Evolutionary conservation across 176 grass and related monocot genomes (phyloP), one percentile per base, ranked within the genome.

Genomic region (Hordeum marinum): DNA sequence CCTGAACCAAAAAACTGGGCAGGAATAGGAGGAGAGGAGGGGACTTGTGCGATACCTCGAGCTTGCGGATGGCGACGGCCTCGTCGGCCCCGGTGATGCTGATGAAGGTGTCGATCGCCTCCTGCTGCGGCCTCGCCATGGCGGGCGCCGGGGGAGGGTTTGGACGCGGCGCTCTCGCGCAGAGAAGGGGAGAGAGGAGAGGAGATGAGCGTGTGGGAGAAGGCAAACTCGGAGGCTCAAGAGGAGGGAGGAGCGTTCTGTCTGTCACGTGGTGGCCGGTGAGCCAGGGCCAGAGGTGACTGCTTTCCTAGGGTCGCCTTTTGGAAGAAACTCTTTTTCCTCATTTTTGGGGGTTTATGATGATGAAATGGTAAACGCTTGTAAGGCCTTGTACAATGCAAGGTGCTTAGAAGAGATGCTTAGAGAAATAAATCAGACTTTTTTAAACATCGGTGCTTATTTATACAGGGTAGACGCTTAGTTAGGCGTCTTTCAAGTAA

Each of bases 41-140:
- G n/a, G 32, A 21, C 17, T 72, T 41, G 15, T 20, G 75, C n/a
- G 35, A 32, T 66, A 99, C 94, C 91, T 94, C 80, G 86, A 99
- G 91, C 85, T 94, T 96, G 81, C 88, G 88, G 74, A 89, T 26
- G 36, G 96, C 96, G 71, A 91, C 50, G 59, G 71, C 65, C 77
- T 91, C 90, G 58, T 90, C 83, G 48, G 90, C 75, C 11, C 94
- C 93, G 65, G 94, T 99, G 86, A 99, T 94, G 85, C 82, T 84
- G 31, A 99, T 66, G 79, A 96, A 99, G 83, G 91, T 92, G 59
- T 92, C 94, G 88, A 99, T 91, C 84, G 90, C 84, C 29, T 99
- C 96, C 83, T 84, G 94, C 86, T 86, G 67, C 34, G 93, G 91
- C 73, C 81, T 79, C 77, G 92, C 90, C 96, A 99, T 99, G 72